A percentile compares a stretch with the other conserved stretches of the same genome.
phyloP scores from a whole-genome alignment of 2,329 filamentous ascomycete genomes.

The Tolypocladium pustulatum region DNA sequence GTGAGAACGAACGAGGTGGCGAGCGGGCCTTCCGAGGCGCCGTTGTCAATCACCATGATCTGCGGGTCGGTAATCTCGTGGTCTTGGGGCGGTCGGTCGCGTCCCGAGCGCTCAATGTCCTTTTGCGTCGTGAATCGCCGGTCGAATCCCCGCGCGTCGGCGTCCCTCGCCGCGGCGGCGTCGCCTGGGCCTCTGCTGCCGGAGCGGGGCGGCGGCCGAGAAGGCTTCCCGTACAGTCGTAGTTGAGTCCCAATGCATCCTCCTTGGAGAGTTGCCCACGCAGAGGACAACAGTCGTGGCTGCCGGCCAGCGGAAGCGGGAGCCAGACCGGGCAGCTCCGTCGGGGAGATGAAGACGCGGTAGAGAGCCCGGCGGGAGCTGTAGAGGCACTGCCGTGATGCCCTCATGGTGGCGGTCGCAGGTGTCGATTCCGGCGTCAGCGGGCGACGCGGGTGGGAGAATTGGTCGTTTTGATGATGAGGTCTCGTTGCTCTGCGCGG shows the following conservation, averaged over 20 bases:
- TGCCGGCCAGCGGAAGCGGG: background rate
- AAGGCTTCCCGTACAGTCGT: background rate
- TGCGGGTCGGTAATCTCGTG: conserved; percentile 30
- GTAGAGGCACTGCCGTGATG: conserved; percentile 25
- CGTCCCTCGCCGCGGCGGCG: conserved; percentile 1
- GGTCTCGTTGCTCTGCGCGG: background rate
- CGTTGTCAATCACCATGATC: conserved; percentile 30
- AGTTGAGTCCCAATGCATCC: background rate
- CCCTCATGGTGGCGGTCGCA: conserved; percentile 22
- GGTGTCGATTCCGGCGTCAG: background rate
- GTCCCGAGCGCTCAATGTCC: conserved; percentile 21
- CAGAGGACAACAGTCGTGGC: background rate
- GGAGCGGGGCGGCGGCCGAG: background rate
- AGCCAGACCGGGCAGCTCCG: background rate
- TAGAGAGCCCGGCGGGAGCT: conserved; percentile 35
- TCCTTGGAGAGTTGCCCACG: background rate
- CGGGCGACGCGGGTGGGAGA: background rate
- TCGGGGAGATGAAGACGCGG: conserved; percentile 30
- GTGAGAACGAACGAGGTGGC: conserved; percentile 28
- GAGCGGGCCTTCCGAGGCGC: conserved; percentile 27
- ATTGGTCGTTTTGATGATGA: background rate
- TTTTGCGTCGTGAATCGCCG: conserved; percentile 23
- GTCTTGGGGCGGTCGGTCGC: conserved; percentile 30
- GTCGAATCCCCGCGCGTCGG: conserved; percentile 16
- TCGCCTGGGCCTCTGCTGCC: background rate